Base-by-base conservation (phyloP, 2,329 filamentous ascomycete species). In the Xylariomycetidae sp. region DNA sequence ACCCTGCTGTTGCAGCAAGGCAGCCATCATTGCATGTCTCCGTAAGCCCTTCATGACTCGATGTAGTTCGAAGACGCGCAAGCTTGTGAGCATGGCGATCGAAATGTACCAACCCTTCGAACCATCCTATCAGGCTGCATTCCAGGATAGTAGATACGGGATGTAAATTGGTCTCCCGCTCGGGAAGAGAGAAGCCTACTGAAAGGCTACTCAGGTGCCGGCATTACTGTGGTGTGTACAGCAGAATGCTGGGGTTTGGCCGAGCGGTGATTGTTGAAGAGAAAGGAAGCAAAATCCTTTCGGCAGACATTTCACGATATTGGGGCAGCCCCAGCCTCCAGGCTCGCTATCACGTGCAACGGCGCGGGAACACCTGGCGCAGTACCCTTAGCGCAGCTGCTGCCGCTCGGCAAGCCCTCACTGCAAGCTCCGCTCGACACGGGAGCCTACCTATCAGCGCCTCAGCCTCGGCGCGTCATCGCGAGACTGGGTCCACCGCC, bases 121-220 rank as follows among this genome's bases (percentile, higher is more conserved):
- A 82, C 82, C 70, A 79, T 82, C 79, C 79, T 77, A 75, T 85
- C 82, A 86, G 69, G 69, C 59, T 62, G 64, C 63, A 79, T 75
- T 87, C 82, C 73, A 84, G 79, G 79, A 82, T 79, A 85, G 82
- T 80, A 87, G 82, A 87, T 87, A 87, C 82, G 80, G 79, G 79
- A 76, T 70, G 81, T 75, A 60, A 31, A 32, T 47, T 58, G 44
- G 43, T 57, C 55, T 57, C 38, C 56, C 51, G 54, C 58, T 49
- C 49, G 53, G 42, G 34, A 45, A 48, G 34, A 26, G 40, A 56
- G 48, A 32, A 44, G 41, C 48, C 47, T 52, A 54, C 42, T 52
- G 52, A 54, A 55, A 54, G 54, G 50, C 43, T 25, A 38, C 48
- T 45, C 44, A 35, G 19, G 29, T 31, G 34, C 53, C 54, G 48